These are phyloP conservation scores for Pichia sp. DNA, from an alignment of 1,139 yeast species.

Conservation along the genomic window DNA sequence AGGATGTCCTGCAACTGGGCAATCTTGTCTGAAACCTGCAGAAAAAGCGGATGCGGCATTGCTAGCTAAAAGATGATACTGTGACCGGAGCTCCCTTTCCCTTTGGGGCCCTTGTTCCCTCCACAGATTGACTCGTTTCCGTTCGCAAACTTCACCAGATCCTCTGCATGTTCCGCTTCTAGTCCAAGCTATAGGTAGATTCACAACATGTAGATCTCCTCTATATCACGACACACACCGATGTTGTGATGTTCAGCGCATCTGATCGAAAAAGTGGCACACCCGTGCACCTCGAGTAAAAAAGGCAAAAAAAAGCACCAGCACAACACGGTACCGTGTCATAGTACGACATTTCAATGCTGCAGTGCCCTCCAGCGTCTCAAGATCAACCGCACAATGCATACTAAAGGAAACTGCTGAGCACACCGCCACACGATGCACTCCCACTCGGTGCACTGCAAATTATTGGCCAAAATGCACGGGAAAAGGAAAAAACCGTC, in stretches of 20 bases:
- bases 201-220: too few relatives aligned
- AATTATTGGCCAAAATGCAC: background rate
- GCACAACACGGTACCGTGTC: background rate
- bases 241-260: background rate
- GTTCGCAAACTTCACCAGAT: too few relatives aligned
- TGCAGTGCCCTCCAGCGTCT: background rate
- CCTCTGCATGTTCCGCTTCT: too few relatives aligned
- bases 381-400: background rate
- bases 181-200: too few relatives aligned
- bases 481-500: background rate
- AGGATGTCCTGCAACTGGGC: constrained; percentile 1
- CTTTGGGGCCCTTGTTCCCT: too few relatives aligned
- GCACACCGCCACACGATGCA: background rate
- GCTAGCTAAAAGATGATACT: background rate
- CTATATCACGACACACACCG: background rate
- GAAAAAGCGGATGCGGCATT: background rate
- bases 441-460: background rate
- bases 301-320: too few relatives aligned
- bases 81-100: too few relatives aligned
- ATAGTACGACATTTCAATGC: background rate
- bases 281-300: background rate
- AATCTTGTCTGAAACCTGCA: background rate
- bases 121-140: too few relatives aligned
- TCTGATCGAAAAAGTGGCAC: background rate
- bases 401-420: background rate